Evolutionary conservation across 768 basidiomycete species (phyloP), one percentile per base, ranked within the genome.

Genomic region (Hebeloma cylindrosporum): DNA sequence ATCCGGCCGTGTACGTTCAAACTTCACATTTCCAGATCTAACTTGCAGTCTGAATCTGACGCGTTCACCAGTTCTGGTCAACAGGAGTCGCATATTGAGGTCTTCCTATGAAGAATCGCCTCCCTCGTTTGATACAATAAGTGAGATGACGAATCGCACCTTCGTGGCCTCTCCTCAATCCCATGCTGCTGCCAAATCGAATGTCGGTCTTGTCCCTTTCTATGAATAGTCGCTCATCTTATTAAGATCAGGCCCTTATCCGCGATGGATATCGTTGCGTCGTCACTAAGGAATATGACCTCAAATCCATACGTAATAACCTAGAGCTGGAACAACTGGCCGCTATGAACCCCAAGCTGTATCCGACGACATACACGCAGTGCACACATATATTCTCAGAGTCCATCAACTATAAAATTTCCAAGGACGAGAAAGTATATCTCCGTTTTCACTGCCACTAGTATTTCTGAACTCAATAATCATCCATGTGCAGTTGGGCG

Each of bases 211-310:
- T 25, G 13, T 40, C 39, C 23, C 23, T 41, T n/a, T 36, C 16
- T 21, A 41, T 4, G 22, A 21, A 13, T 21, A 3, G 2, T 34
- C 17, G 5, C n/a, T n/a, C n/a, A n/a, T n/a, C 25, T 47, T 20
- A 47, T 14, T n/a, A n/a, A n/a, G n/a, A 33, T 33, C 41, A 68
- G 69, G 67, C 71, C 35, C 55, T 70, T 14, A 41, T 62, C 31
- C 64, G 70, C 22, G 69, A 72, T 45, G 58, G 53, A 4, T 66
- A 48, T 52, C 61, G 55, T 34, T 72, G 70, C 43, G 50, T 66
- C 7, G 46, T 69, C 5, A 61, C 63, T 9, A 62, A 60, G 36
- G 16, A 23, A 16, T 50, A 59, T 36, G 67, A 70, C 35, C 14
- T 7, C 3, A 16, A 23, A 17, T 44, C 42, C 5, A 21, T 51